Evolutionary conservation across 2,329 filamentous ascomycete species (phyloP).

Genomic region (Arthrobotrys iridis): DNA sequence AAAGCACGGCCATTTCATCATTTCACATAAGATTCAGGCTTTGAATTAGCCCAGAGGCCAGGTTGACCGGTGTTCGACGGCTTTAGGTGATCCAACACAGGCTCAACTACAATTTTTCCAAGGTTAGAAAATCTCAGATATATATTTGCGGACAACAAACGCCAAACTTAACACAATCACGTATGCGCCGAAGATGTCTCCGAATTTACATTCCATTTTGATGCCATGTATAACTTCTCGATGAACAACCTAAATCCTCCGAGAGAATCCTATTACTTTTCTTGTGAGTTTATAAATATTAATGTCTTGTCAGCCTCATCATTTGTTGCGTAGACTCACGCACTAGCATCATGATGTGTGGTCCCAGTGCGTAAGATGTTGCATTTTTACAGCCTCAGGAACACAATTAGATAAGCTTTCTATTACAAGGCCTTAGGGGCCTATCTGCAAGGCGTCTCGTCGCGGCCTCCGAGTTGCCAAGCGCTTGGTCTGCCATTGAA

Average conservation of each 20-base stretch:
- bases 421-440: slow-evolving; percentile 13
- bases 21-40: too few relatives aligned
- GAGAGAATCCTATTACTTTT: not conserved
- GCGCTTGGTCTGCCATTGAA: not conserved
- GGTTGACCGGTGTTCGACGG: too few relatives aligned
- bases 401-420: slow-evolving; percentile 32
- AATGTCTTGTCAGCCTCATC: not conserved
- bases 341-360: not conserved
- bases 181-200: slow-evolving; percentile 8
- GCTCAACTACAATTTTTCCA: too few relatives aligned
- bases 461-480: slow-evolving; percentile 16
- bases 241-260: not conserved
- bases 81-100: too few relatives aligned
- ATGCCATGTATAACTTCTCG: not conserved
- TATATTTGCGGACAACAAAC: too few relatives aligned
- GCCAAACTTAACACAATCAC: not conserved
- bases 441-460: slow-evolving; percentile 34
- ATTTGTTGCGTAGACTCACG: not conserved
- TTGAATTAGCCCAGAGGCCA: too few relatives aligned
- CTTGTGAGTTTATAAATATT: too few relatives aligned
- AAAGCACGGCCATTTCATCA: too few relatives aligned
- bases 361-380: not conserved
- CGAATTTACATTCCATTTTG: not conserved
- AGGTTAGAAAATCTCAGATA: too few relatives aligned
- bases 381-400: slow-evolving; percentile 43